phyloP scores from a whole-genome alignment of 768 basidiomycete genomes.

The Phanerochaete carnosa region DNA sequence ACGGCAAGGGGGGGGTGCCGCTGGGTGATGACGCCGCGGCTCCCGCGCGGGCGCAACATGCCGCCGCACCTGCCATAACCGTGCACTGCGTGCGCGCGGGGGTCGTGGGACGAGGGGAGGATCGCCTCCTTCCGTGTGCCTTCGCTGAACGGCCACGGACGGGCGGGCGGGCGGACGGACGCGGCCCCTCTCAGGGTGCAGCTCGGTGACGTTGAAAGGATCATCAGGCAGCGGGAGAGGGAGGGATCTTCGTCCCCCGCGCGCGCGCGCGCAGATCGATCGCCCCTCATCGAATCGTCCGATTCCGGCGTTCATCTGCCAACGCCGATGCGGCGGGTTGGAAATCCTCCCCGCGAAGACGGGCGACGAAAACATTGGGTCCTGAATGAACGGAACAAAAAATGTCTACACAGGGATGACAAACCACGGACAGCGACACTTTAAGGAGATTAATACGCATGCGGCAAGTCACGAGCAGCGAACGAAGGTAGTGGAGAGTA shows the following conservation, averaged over 20 bases:
- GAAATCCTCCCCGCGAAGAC: not conserved
- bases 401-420: not conserved
- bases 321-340: not conserved
- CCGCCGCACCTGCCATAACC: too few relatives aligned
- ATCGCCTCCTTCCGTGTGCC: too few relatives aligned
- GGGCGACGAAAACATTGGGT: not conserved
- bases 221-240: not conserved
- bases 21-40: too few relatives aligned
- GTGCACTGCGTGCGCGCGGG: too few relatives aligned
- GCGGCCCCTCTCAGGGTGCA: too few relatives aligned
- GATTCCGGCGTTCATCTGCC: constrained; percentile 2
- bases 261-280: not conserved
- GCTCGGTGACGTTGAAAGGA: not conserved
- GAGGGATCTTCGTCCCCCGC: not conserved
- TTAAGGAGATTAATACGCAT: not conserved
- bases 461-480: not conserved
- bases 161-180: too few relatives aligned
- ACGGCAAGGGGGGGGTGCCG: too few relatives aligned
- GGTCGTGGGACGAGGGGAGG: too few relatives aligned
- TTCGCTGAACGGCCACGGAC: too few relatives aligned
- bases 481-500: constrained; percentile 2
- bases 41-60: too few relatives aligned
- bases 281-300: not conserved
- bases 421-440: too few relatives aligned
- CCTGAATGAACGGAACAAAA: not conserved